These are phyloP conservation scores for Apiotrichum brassicae DNA, from an alignment of 1,284 basidiomycete species.

Conservation along the genomic window DNA sequence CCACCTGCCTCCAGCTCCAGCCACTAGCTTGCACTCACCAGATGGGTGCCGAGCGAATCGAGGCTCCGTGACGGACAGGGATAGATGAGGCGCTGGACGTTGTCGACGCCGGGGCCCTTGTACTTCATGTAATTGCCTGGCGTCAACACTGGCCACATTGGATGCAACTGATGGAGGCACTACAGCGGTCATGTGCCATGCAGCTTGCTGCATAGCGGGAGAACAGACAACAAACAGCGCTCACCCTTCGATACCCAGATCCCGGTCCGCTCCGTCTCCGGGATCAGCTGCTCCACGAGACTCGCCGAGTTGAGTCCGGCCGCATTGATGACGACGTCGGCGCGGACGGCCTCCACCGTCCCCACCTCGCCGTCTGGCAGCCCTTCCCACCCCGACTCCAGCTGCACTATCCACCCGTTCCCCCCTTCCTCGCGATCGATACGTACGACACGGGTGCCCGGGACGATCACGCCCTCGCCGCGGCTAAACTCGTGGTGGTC, in stretches of 20 bases:
- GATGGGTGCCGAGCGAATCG: constrained; percentile 76
- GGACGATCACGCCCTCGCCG: constrained; percentile 63
- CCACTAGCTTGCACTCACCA: too few relatives aligned
- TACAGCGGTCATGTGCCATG: too few relatives aligned
- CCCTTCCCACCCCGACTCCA: constrained; percentile 62
- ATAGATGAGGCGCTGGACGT: constrained; percentile 75
- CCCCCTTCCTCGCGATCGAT: constrained; percentile 56
- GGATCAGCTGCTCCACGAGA: constrained; percentile 65
- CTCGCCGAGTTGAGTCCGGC: constrained; percentile 72
- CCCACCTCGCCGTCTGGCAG: constrained; percentile 28
- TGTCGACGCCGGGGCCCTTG: constrained; percentile 60
- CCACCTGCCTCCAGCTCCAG: too few relatives aligned
- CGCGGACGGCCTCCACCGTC: constrained; percentile 65
- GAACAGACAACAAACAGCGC: too few relatives aligned
- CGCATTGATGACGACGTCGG: constrained; percentile 77
- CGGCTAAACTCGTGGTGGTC: constrained; percentile 12
- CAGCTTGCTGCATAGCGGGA: too few relatives aligned
- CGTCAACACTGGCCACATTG: background rate
- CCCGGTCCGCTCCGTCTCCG: constrained; percentile 53
- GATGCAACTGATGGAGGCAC: too few relatives aligned
- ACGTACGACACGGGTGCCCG: constrained; percentile 78
- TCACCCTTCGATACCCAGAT: constrained; percentile 65
- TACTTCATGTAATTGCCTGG: constrained; percentile 77
- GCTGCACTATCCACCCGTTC: constrained; percentile 55
- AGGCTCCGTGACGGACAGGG: constrained; percentile 65